These are phyloP conservation scores for Fraxinus platypoda DNA, from an alignment of 305 asterid species.

Conservation along the genomic window DNA sequence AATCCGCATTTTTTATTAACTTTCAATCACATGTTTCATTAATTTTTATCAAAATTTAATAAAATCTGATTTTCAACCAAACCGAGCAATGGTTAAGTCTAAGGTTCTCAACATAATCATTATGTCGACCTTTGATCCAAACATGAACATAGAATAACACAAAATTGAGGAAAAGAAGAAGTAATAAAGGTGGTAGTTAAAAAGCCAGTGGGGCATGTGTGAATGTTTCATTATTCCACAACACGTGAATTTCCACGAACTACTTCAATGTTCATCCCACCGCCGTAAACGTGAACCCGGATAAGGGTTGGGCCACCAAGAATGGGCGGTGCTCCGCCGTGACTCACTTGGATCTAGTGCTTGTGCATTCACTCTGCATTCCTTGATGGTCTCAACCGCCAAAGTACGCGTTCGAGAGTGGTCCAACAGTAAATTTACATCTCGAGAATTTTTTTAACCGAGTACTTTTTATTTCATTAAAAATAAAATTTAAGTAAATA, in stretches of 20 bases:
- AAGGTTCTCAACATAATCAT: conserved; percentile 26
- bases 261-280: background rate
- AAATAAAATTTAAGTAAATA: background rate
- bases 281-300: conserved; percentile 7
- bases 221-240: conserved; percentile 20
- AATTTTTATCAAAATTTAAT: too few species aligned
- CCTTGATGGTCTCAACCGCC: conserved; percentile 24
- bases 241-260: conserved; percentile 6
- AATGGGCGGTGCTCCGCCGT: conserved; percentile 23
- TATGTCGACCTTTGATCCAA: conserved; percentile 19
- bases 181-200: background rate
- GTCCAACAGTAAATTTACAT: background rate
- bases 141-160: conserved; percentile 26
- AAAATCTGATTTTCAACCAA: too few species aligned
- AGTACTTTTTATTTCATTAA: background rate
- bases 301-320: conserved; percentile 23
- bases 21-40: too few species aligned
- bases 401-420: background rate
- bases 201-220: conserved; percentile 6
- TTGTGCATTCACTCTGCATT: background rate
- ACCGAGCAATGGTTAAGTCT: background rate
- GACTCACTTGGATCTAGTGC: conserved; percentile 24
- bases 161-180: background rate
- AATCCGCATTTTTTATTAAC: too few species aligned
- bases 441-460: background rate